phyloP scores from a whole-genome alignment of 2,329 filamentous ascomycete genomes.

The Xylariaceae sp. region DNA sequence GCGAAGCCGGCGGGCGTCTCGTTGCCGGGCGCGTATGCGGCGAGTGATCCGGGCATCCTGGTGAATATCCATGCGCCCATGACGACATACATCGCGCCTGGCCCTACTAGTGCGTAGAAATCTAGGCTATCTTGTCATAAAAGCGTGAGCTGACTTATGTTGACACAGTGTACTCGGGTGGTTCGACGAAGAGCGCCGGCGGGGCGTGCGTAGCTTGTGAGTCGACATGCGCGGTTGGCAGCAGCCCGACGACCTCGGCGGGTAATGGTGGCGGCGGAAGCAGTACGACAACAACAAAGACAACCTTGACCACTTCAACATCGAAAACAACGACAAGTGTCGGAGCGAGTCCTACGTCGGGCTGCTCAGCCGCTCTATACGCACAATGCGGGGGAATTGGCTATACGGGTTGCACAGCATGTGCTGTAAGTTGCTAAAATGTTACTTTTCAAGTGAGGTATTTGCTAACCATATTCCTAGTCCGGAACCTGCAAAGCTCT shows the following conservation, averaged over 20 bases:
- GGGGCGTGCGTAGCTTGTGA: constrained; percentile 37
- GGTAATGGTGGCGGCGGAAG: constrained; percentile 9
- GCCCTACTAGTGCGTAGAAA: constrained; percentile 34
- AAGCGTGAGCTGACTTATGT: not conserved
- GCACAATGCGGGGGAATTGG: constrained; percentile 38
- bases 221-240: constrained; percentile 35
- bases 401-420: constrained; percentile 36
- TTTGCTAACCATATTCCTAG: constrained; percentile 29
- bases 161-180: constrained; percentile 28
- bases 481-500: constrained; percentile 34
- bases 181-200: constrained; percentile 38
- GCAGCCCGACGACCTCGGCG: constrained; percentile 26
- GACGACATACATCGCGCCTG: constrained; percentile 39
- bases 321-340: constrained; percentile 11
- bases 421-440: constrained; percentile 32
- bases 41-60: constrained; percentile 39
- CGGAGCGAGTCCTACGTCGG: constrained; percentile 19
- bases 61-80: constrained; percentile 44
- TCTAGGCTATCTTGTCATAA: not conserved
- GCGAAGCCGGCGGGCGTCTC: constrained; percentile 40
- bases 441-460: not conserved
- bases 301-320: constrained; percentile 3
- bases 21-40: constrained; percentile 43
- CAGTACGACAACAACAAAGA: constrained; percentile 23
- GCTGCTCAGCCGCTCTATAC: constrained; percentile 34